These are phyloP conservation scores for Euphorbia pulcherrima DNA, from an alignment of 345 rosid species.

Conservation along the genomic window DNA sequence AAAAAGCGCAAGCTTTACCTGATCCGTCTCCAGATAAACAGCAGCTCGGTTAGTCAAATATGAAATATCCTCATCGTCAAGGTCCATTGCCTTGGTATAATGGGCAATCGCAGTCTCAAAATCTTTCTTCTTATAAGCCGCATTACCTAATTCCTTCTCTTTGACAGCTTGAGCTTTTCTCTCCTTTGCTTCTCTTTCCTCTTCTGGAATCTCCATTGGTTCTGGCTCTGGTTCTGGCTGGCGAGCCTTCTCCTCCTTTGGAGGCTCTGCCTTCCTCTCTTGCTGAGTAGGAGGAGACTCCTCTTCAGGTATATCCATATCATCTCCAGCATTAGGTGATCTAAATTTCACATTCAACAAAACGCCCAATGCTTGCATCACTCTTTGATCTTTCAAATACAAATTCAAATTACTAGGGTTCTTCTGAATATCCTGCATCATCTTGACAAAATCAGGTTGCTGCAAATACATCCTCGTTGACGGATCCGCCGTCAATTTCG, in stretches of 20 bases:
- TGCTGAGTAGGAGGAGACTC: conserved; percentile 33
- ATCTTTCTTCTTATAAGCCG: conserved; percentile 92
- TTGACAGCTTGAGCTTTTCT: conserved; percentile 43
- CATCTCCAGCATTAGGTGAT: conserved; percentile 44
- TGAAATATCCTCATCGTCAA: conserved; percentile 87
- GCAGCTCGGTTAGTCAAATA: conserved; percentile 89
- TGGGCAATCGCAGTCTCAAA: conserved; percentile 77
- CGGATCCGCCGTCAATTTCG: conserved; percentile 86
- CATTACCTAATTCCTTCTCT: conserved; percentile 95
- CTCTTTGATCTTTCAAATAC: conserved; percentile 82
- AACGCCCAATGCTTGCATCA: conserved; percentile 94
- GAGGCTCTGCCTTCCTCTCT: conserved; percentile 22
- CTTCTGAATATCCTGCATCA: conserved; percentile 93
- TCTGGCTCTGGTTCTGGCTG: conserved; percentile 38
- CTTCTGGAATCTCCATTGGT: conserved; percentile 28
- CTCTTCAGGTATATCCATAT: conserved; percentile 47
- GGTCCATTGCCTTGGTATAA: conserved; percentile 73
- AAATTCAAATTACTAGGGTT: conserved; percentile 74
- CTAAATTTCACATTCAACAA: conserved; percentile 65
- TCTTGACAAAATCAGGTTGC: conserved; percentile 78
- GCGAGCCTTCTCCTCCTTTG: conserved; percentile 27
- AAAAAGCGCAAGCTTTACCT: conserved; percentile 34
- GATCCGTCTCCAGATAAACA: conserved; percentile 86
- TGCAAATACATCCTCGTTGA: conserved; percentile 60
- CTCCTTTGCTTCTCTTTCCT: conserved; percentile 37